phyloP scores from a whole-genome alignment of 2,329 filamentous ascomycete species.

The Phoma sp. region DNA sequence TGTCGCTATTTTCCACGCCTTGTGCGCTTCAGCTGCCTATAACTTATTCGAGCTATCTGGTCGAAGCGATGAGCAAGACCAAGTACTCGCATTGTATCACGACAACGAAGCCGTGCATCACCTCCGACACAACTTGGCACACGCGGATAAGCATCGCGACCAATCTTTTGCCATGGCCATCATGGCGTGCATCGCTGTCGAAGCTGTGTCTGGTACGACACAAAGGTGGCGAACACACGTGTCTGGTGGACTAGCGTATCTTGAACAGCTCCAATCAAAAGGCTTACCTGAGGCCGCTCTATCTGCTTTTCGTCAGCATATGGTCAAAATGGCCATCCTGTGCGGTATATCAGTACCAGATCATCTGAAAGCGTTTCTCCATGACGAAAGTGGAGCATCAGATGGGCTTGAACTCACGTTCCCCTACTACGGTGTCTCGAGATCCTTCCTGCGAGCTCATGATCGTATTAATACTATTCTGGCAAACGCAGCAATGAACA shows the following conservation, averaged over 20 bases:
- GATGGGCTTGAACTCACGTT: slow-evolving; percentile 18
- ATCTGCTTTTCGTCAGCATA: slow-evolving; percentile 17
- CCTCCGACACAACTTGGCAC: slow-evolving; percentile 14
- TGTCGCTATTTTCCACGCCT: slow-evolving; percentile 19
- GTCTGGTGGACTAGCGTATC: slow-evolving; percentile 16
- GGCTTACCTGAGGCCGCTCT: slow-evolving; percentile 6
- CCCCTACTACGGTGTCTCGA: slow-evolving; percentile 17
- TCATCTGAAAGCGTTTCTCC: slow-evolving; percentile 10
- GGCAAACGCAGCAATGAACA: not conserved
- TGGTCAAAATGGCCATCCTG: slow-evolving; percentile 21
- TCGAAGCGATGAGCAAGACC: slow-evolving; percentile 14
- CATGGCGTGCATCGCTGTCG: slow-evolving; percentile 20
- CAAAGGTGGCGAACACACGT: slow-evolving; percentile 23
- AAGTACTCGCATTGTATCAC: slow-evolving; percentile 14
- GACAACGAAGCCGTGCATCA: slow-evolving; percentile 18
- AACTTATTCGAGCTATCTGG: slow-evolving; percentile 16
- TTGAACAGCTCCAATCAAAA: slow-evolving; percentile 15
- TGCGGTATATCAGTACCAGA: slow-evolving; percentile 10
- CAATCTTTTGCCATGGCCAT: slow-evolving; percentile 22
- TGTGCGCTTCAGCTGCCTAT: slow-evolving; percentile 19
- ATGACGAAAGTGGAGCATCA: slow-evolving; percentile 13
- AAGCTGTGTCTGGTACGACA: slow-evolving; percentile 18
- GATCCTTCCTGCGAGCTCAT: slow-evolving; percentile 13
- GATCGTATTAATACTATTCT: slow-evolving; percentile 10
- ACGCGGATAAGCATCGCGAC: slow-evolving; percentile 13